These are phyloP conservation scores for Cornus suecica DNA, from an alignment of 148 eudicot species.

Conservation along the genomic window DNA sequence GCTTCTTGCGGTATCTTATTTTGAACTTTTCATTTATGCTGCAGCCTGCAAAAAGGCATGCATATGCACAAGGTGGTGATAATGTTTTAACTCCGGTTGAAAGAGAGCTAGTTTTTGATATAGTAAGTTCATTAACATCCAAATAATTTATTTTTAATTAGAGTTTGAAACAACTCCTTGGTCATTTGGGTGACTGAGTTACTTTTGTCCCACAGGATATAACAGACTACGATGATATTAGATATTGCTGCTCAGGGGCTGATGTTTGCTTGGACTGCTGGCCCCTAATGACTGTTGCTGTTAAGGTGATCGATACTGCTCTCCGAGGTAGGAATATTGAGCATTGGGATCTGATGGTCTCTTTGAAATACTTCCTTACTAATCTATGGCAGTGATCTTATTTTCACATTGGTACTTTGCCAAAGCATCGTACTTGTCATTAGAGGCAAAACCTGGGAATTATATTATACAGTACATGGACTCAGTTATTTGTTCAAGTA, in stretches of 20 bases:
- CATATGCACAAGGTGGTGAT: slow-evolving; percentile 75
- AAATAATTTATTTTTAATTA: not conserved
- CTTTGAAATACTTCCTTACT: not conserved
- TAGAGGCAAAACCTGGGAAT: too few species aligned
- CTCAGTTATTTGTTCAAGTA: too few species aligned
- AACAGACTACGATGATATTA: slow-evolving; percentile 87
- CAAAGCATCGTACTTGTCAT: too few species aligned
- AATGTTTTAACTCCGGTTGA: slow-evolving; percentile 79
- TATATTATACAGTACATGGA: too few species aligned
- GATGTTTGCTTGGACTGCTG: slow-evolving; percentile 90
- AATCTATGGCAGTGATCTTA: too few species aligned
- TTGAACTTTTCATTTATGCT: slow-evolving; percentile 6
- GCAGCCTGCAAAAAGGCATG: slow-evolving; percentile 90
- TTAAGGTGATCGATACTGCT: slow-evolving; percentile 83
- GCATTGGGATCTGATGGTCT: not conserved
- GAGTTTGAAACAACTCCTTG: not conserved
- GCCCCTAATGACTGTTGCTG: slow-evolving; percentile 96
- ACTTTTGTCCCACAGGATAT: slow-evolving; percentile 64
- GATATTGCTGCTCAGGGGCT: slow-evolving; percentile 95
- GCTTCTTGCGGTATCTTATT: slow-evolving; percentile 2
- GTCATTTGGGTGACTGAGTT: slow-evolving; percentile 9
- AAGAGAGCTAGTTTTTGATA: slow-evolving; percentile 93
- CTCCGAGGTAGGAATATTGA: slow-evolving; percentile 69
- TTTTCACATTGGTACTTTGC: too few species aligned
- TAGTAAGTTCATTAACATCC: slow-evolving; percentile 49